Conservation (phyloP, 129 eudicot genomes). For the Deinandra increscens region DNA sequence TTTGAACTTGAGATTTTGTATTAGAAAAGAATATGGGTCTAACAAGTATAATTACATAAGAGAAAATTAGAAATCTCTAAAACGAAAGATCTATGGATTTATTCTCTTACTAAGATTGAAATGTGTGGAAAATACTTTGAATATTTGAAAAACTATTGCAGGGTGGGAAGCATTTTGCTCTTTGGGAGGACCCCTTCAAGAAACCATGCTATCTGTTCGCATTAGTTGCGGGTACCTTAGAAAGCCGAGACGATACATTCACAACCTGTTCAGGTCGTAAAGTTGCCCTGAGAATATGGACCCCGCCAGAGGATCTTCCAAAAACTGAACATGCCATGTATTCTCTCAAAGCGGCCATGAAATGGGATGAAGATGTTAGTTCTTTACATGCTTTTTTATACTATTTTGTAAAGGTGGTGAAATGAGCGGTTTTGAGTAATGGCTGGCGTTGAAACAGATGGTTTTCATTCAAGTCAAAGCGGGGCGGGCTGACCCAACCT, state of each 20-base stretch:
- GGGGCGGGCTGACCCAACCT: not conserved
- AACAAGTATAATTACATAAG: not conserved
- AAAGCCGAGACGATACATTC: constrained; percentile 84
- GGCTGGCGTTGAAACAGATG: not conserved
- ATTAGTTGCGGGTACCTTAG: constrained; percentile 88
- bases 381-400: not conserved
- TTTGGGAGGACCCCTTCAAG: constrained; percentile 96
- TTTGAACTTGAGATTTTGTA: constrained; percentile 1
- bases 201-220: constrained; percentile 97
- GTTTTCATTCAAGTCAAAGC: not conserved
- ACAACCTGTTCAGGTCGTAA: constrained; percentile 83
- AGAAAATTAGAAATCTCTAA: not conserved
- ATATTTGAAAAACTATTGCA: constrained; percentile 25
- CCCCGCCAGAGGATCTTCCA: constrained; percentile 79
- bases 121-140: not conserved
- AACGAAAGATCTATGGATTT: not conserved
- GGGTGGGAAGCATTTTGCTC: constrained; percentile 83
- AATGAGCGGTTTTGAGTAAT: not conserved
- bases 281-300: constrained; percentile 83
- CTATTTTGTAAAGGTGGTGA: not conserved
- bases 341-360: constrained; percentile 94
- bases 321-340: constrained; percentile 98
- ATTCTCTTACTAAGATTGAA: not conserved
- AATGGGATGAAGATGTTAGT: constrained; percentile 97
- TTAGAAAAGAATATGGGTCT: not conserved